These are phyloP conservation scores for Penicillium ochrochloron DNA, from an alignment of 495 filamentous ascomycete genomes.

Conservation along the genomic window DNA sequence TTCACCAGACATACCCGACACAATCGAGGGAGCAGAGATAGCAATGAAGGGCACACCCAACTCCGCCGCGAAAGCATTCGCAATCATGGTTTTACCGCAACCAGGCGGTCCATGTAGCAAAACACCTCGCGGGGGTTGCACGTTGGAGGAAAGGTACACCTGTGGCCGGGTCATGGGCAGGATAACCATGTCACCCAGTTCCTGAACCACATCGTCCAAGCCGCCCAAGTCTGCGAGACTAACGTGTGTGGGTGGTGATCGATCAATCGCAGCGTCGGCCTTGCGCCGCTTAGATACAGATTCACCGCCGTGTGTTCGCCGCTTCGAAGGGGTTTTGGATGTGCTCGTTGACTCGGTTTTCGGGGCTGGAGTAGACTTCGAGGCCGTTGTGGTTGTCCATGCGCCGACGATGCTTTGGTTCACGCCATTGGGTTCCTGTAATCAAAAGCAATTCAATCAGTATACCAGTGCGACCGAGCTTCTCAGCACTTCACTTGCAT, in stretches of 20 bases:
- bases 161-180: constrained; percentile 77
- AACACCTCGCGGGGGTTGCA: constrained; percentile 83
- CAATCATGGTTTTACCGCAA: constrained; percentile 94
- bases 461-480: background rate
- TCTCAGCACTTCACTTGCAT: constrained; percentile 17
- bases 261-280: constrained; percentile 56
- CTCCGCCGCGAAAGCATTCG: constrained; percentile 85
- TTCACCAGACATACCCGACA: constrained; percentile 95
- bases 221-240: constrained; percentile 84
- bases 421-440: constrained; percentile 67
- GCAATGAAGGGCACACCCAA: constrained; percentile 86
- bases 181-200: constrained; percentile 80
- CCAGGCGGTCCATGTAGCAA: constrained; percentile 91
- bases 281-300: constrained; percentile 69
- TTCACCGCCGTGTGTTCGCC: constrained; percentile 67
- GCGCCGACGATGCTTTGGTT: constrained; percentile 74
- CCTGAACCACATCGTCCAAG: constrained; percentile 74
- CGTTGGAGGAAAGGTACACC: constrained; percentile 61
- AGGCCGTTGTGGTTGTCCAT: constrained; percentile 56
- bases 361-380: constrained; percentile 39
- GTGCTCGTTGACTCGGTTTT: constrained; percentile 40
- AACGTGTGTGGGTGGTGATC: constrained; percentile 74
- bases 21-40: constrained; percentile 84
- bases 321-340: constrained; percentile 43
- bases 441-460: constrained; percentile 13